phyloP scores from a whole-genome alignment of 1,284 basidiomycete species.

The Irpex lacteus region DNA sequence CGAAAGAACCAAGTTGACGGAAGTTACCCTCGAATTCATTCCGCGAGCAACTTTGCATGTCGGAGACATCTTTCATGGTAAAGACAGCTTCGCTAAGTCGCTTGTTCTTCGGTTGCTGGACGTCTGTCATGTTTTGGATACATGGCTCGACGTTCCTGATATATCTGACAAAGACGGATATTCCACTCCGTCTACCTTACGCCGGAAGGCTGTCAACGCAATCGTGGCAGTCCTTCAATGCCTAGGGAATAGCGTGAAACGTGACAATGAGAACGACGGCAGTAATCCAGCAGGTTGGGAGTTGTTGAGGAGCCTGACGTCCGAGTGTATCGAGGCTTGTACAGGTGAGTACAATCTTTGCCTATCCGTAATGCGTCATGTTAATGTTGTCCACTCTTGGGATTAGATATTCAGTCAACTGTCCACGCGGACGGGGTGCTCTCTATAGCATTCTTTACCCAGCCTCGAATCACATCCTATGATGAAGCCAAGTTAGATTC shows the following conservation, averaged over 20 bases:
- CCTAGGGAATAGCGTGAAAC: constrained; percentile 35
- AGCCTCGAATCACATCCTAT: background rate
- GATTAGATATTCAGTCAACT: constrained; percentile 6
- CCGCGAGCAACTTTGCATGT: constrained; percentile 35
- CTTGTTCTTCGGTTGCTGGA: constrained; percentile 50
- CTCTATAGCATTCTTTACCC: background rate
- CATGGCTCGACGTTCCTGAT: constrained; percentile 48
- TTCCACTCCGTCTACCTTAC: constrained; percentile 11
- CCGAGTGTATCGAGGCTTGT: constrained; percentile 31
- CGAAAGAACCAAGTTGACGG: constrained; percentile 55
- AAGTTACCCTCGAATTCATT: constrained; percentile 50
- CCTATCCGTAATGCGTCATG: background rate
- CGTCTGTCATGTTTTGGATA: constrained; percentile 51
- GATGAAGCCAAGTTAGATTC: background rate
- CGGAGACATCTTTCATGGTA: constrained; percentile 5
- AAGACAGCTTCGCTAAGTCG: constrained; percentile 41
- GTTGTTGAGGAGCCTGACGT: constrained; percentile 40
- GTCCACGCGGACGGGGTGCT: background rate
- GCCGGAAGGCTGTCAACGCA: constrained; percentile 30
- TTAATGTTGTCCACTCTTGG: background rate
- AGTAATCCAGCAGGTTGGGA: constrained; percentile 36
- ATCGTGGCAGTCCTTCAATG: constrained; percentile 35
- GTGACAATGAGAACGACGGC: constrained; percentile 31
- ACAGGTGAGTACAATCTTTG: constrained; percentile 33
- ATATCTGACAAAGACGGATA: constrained; percentile 34